phyloP scores from a whole-genome alignment of 2,329 filamentous ascomycete genomes.

The Madurella mycetomatis region DNA sequence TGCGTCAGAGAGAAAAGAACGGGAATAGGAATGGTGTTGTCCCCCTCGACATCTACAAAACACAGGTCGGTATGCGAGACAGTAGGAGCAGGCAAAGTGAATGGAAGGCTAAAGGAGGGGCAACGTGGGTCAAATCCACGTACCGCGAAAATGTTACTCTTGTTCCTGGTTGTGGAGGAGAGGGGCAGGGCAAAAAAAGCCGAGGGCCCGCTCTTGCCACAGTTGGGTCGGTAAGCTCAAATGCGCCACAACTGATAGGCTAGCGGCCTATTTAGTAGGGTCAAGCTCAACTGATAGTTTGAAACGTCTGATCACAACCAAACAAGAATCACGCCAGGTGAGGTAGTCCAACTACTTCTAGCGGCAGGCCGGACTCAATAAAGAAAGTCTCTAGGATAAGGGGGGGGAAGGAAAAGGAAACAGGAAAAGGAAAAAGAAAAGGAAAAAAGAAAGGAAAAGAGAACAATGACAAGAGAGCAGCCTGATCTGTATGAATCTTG shows the following conservation, averaged over 20 bases:
- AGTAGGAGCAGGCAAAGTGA: slow-evolving; percentile 12
- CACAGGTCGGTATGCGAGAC: slow-evolving; percentile 8
- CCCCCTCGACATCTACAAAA: background rate
- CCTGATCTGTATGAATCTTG: too few relatives aligned
- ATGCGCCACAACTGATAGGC: slow-evolving; percentile 24
- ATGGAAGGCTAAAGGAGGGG: slow-evolving; percentile 21
- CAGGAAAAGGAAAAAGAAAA: background rate
- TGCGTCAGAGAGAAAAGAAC: background rate
- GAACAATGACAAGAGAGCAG: background rate
- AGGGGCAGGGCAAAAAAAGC: slow-evolving; percentile 27
- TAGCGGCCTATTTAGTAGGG: slow-evolving; percentile 5
- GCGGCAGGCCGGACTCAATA: too few relatives aligned
- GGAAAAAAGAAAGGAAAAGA: background rate
- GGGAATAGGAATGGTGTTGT: background rate
- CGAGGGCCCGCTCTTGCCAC: slow-evolving; percentile 6
- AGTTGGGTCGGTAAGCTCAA: slow-evolving; percentile 19
- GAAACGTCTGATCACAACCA: too few relatives aligned
- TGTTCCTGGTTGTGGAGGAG: slow-evolving; percentile 20
- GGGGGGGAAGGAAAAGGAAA: too few relatives aligned
- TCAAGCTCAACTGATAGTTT: too few relatives aligned
- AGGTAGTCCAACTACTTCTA: too few relatives aligned
- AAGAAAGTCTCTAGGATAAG: too few relatives aligned
- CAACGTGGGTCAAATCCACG: slow-evolving; percentile 21
- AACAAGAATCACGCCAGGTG: too few relatives aligned
- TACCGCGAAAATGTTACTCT: slow-evolving; percentile 19